Base-by-base conservation (phyloP, 1,139 yeast genomes). In the Suhomyces bokatorum region DNA sequence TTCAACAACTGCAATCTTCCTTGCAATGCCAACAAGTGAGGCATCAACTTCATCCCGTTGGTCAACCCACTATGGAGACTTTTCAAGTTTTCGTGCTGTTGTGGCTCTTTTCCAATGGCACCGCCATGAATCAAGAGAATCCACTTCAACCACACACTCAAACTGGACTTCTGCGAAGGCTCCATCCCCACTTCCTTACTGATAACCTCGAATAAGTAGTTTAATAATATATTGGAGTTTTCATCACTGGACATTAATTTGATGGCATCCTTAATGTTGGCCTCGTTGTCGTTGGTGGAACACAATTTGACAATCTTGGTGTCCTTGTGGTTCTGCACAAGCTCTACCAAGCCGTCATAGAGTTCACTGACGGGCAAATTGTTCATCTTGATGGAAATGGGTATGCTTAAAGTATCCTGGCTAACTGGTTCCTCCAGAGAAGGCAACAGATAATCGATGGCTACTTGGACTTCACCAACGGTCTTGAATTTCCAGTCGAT, bases 121-220 rank as follows among this genome's bases (percentile, higher is more conserved):
- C 72, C 70, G 12, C 82, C 82, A 48, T 76, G 73, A 11, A 68
- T 56, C 27, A 78, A 59, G 33, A 79, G 60, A 10, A 78, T 47
- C 77, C 78, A 75, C 56, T 75, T 76, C 47, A 80, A 63, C 84
- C 83, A 80, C 13, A 72, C 44, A 4, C 73, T 65, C 32, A 70
- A 57, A 5, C 63, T 54, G 6, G 63, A 50, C 32, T 63, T 63
- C 32, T 62, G 62, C 5, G 73, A 61, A 6, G 75, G 68, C 39
- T 65, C 66, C 10, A 55, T 58, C 1, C 74, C 62, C 2, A 78
- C 66, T 24, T 60, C 63, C 3, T 61, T 48, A 20, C 73, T 58
- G 14, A 78, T 55, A 13, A 63, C 57, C 4, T 57, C 59, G 48
- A 77, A 74, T 22, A 80, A 56, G 13, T 48, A 48, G 29, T 57